Conservation (phyloP, 192 early-diverging fungal genomes). For the Backusella macrospora region DNA sequence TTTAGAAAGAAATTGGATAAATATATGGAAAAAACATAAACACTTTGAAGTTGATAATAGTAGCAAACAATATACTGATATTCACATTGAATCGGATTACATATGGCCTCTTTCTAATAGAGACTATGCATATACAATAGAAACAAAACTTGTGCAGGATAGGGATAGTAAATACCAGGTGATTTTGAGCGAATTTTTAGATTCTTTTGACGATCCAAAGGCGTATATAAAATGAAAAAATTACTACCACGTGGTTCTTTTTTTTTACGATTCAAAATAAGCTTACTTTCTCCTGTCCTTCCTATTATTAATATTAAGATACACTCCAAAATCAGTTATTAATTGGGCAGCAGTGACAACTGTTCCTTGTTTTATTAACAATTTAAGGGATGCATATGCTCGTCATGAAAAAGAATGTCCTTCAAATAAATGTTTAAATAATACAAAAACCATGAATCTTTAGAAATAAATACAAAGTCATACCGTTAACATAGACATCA, state of each 20-base stretch:
- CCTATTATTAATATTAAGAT: constrained; percentile 22
- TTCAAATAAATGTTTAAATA: not conserved
- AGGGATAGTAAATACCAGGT: constrained; percentile 19
- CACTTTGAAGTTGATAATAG: constrained; percentile 24
- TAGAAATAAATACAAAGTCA: not conserved
- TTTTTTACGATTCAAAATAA: not conserved
- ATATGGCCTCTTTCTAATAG: constrained; percentile 52
- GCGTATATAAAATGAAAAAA: constrained; percentile 30
- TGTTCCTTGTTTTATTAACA: constrained; percentile 40
- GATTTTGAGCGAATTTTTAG: constrained; percentile 43
- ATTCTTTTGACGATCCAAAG: constrained; percentile 59
- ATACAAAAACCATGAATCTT: not conserved
- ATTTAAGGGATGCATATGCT: constrained; percentile 27
- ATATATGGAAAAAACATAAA: constrained; percentile 52
- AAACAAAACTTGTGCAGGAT: not conserved
- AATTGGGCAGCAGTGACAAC: constrained; percentile 47
- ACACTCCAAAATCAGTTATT: constrained; percentile 41
- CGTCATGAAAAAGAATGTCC: constrained; percentile 23
- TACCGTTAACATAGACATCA: not conserved
- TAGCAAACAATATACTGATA: not conserved
- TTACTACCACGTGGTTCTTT: not conserved
- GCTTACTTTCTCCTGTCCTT: not conserved
- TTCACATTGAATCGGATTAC: constrained; percentile 30
- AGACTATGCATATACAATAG: constrained; percentile 53
- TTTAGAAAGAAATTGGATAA: constrained; percentile 58